A percentile compares a stretch with the other conserved stretches of the same genome.
phyloP scores from a whole-genome alignment of 768 basidiomycete species.

The Rubroboletus pulcherrimus region DNA sequence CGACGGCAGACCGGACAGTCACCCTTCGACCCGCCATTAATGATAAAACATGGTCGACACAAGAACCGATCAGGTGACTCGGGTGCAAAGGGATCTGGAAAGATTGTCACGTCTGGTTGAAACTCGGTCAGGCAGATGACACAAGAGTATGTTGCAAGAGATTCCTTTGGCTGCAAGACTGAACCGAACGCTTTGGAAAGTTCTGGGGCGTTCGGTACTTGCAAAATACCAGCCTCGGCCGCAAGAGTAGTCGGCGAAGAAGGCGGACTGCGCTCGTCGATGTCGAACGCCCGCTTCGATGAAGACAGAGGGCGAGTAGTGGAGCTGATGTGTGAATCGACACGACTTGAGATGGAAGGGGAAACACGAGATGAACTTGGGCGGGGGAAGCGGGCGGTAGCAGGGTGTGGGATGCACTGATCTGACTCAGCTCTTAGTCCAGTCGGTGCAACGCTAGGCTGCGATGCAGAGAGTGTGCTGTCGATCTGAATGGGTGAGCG shows the following conservation, averaged over 20 bases:
- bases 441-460: slow-evolving; percentile 10
- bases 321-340: slow-evolving; percentile 57
- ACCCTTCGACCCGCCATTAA: slow-evolving; percentile 75
- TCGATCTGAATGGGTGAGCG: slow-evolving; percentile 28
- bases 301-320: slow-evolving; percentile 57
- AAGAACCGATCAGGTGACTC: slow-evolving; percentile 50
- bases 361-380: slow-evolving; percentile 37
- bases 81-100: slow-evolving; percentile 56
- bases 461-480: slow-evolving; percentile 8
- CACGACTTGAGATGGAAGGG: slow-evolving; percentile 39
- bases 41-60: slow-evolving; percentile 68
- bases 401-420: background rate
- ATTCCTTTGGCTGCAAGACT: slow-evolving; percentile 73
- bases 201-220: slow-evolving; percentile 56
- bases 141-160: slow-evolving; percentile 67
- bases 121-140: slow-evolving; percentile 61
- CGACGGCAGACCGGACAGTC: slow-evolving; percentile 63
- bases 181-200: slow-evolving; percentile 83
- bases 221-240: slow-evolving; percentile 58
- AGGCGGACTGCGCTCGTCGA: slow-evolving; percentile 18
- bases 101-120: slow-evolving; percentile 81
- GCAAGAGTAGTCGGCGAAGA: slow-evolving; percentile 42
- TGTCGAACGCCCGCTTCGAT: slow-evolving; percentile 39
- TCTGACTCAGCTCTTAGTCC: slow-evolving; percentile 1
- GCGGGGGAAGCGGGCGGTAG: slow-evolving; percentile 47